Percentiles rank a stretch among this genome's conserved stretches.
Evolutionary conservation across 768 basidiomycete genomes (phyloP).

Genomic region (Coprinopsis strossmayeri): DNA sequence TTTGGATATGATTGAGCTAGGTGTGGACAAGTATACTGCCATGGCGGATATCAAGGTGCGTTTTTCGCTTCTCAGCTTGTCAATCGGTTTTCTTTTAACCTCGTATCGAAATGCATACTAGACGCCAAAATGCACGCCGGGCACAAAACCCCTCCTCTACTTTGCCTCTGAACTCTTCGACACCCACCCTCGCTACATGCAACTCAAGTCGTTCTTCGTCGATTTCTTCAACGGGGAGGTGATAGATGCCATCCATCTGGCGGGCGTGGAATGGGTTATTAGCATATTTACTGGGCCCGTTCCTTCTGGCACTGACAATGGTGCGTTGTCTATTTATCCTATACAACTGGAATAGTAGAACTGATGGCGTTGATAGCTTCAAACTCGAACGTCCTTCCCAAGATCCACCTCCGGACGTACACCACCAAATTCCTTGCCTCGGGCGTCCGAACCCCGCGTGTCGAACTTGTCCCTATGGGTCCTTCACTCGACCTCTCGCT

Average conservation of each 20-base stretch:
- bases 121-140: conserved; percentile 86
- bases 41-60: conserved; percentile 84
- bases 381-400: conserved; percentile 57
- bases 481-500: conserved; percentile 82
- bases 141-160: conserved; percentile 88
- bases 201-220: conserved; percentile 87
- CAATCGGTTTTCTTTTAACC: not conserved
- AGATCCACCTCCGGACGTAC: conserved; percentile 86
- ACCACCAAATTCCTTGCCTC: conserved; percentile 67
- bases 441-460: conserved; percentile 73
- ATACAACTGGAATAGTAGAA: no score
- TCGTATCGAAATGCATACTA: conserved; percentile 19
- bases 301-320: conserved; percentile 30
- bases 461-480: conserved; percentile 84
- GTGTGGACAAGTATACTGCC: conserved; percentile 71
- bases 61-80: conserved; percentile 9
- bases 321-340: no score
- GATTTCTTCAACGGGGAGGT: conserved; percentile 87
- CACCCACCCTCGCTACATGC: conserved; percentile 85
- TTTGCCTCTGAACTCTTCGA: conserved; percentile 96
- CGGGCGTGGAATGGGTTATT: conserved; percentile 84
- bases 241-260: conserved; percentile 75
- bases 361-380: no score
- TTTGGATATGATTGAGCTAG: conserved; percentile 93
- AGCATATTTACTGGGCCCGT: conserved; percentile 71